A percentile compares a stretch with the other conserved stretches of the same genome.
Conservation (phyloP, 169 alveolate genomes). For the Cryptosporidium parvum region DNA sequence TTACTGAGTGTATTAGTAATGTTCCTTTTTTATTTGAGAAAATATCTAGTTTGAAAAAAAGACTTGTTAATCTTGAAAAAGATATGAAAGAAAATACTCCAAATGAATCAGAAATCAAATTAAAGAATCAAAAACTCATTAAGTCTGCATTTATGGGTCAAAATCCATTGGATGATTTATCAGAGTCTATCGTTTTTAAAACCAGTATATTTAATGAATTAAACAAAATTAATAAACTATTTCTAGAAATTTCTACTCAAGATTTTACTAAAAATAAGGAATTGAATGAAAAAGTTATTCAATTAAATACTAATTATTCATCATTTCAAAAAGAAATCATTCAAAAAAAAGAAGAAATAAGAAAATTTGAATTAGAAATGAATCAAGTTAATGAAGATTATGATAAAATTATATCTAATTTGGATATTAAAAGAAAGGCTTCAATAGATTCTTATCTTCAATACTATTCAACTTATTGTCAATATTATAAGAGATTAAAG, state of each 20-base stretch:
- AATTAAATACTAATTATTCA: background rate
- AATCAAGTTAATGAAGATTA: constrained; percentile 8
- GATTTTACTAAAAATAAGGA: background rate
- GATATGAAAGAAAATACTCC: constrained; percentile 19
- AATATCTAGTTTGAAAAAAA: background rate
- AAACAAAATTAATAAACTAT: background rate
- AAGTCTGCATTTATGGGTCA: constrained; percentile 17
- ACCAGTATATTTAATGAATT: constrained; percentile 21
- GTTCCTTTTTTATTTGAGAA: constrained; percentile 16
- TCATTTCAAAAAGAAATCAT: constrained; percentile 4
- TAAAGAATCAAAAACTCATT: constrained; percentile 5
- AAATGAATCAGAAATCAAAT: background rate
- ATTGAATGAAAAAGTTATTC: background rate
- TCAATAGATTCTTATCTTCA: constrained; percentile 34
- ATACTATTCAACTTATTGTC: constrained; percentile 55
- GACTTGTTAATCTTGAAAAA: background rate
- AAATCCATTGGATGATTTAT: background rate
- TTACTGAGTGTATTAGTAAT: constrained; percentile 54
- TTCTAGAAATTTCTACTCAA: constrained; percentile 13
- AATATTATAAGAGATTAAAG: constrained; percentile 8
- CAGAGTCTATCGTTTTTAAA: background rate
- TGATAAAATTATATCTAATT: background rate
- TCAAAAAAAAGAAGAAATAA: constrained; percentile 22
- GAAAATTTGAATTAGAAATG: background rate
- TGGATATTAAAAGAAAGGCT: constrained; percentile 4